These are phyloP conservation scores for Ophiostoma montium DNA, from an alignment of 2,329 filamentous ascomycete genomes.

Conservation along the genomic window DNA sequence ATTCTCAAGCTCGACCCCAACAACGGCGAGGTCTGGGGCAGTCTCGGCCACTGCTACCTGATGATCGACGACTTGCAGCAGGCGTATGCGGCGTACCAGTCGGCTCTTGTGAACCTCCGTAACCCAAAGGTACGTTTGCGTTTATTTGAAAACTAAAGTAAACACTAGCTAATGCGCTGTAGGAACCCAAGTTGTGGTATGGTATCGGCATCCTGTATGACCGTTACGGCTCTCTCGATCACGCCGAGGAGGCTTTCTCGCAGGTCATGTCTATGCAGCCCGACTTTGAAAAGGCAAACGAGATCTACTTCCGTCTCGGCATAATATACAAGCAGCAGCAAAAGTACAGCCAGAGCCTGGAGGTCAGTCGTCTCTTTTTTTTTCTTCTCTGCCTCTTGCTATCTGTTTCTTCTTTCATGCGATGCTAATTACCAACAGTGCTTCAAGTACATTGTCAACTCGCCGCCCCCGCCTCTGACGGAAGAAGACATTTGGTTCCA, in stretches of 20 bases:
- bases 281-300: conserved; percentile 95
- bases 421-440: conserved; percentile 41
- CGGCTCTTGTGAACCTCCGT: conserved; percentile 79
- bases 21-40: conserved; percentile 95
- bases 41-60: conserved; percentile 90
- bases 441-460: conserved; percentile 94
- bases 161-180: background rate
- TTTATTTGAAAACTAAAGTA: too few species aligned
- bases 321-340: conserved; percentile 99
- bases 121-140: conserved; percentile 75
- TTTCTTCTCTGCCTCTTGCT: background rate
- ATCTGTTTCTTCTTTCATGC: too few species aligned
- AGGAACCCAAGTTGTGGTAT: conserved; percentile 95
- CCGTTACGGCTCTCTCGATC: conserved; percentile 87
- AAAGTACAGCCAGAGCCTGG: conserved; percentile 82
- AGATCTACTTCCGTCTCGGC: conserved; percentile 96
- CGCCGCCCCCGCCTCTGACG: conserved; percentile 80
- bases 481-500: conserved; percentile 99
- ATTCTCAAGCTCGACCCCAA: conserved; percentile 79
- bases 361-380: conserved; percentile 40
- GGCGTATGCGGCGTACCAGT: conserved; percentile 92
- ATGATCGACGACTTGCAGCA: conserved; percentile 99
- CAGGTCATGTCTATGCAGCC: conserved; percentile 99
- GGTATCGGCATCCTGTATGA: conserved; percentile 97
- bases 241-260: conserved; percentile 94